phyloP scores from a whole-genome alignment of 2,329 filamentous ascomycete species.

The Trichoderma sp. region DNA sequence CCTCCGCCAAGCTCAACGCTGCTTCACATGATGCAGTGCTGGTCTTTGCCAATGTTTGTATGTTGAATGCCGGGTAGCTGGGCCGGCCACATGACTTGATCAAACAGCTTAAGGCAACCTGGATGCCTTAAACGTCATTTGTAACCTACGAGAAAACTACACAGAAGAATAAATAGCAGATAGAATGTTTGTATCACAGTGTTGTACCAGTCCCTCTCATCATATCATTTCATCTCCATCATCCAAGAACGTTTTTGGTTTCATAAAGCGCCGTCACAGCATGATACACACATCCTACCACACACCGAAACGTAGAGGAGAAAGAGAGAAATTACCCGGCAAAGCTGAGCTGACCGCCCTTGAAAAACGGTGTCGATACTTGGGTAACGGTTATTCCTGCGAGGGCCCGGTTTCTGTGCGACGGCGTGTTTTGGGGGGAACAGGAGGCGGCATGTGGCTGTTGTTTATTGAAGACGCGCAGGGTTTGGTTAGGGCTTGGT shows the following conservation, averaged over 20 bases:
- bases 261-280: not conserved
- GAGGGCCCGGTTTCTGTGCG: constrained; percentile 14
- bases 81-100: not conserved
- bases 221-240: not conserved
- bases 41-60: not conserved
- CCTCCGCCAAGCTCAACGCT: not conserved
- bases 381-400: not conserved
- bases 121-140: not conserved
- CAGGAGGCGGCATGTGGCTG: not conserved
- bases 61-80: not conserved
- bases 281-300: not conserved
- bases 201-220: not conserved
- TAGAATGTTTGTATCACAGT: not conserved
- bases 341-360: not conserved
- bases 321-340: not conserved
- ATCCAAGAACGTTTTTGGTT: not conserved
- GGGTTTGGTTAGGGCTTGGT: not conserved
- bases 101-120: not conserved
- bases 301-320: not conserved
- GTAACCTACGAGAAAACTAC: not conserved
- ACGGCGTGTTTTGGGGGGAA: not conserved
- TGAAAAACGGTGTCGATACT: not conserved
- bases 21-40: not conserved
- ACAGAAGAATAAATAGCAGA: not conserved
- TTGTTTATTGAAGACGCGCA: not conserved